Conservation (phyloP, 768 basidiomycete genomes). For the Kwoniella dendrophila region DNA sequence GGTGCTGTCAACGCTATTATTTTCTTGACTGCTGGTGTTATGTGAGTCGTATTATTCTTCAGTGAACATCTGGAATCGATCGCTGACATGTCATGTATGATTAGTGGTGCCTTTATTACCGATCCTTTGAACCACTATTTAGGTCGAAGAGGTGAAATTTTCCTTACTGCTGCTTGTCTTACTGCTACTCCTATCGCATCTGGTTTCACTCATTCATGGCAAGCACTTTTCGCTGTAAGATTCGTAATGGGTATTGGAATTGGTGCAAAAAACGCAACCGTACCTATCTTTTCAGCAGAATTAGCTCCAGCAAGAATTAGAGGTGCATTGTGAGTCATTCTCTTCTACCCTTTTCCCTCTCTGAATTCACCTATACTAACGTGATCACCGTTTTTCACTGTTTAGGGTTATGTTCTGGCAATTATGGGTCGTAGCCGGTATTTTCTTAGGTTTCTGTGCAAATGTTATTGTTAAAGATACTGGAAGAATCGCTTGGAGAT, state of each 20-base stretch:
- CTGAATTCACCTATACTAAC: background rate
- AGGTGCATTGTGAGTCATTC: constrained; percentile 64
- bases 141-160: constrained; percentile 65
- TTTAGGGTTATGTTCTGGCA: constrained; percentile 73
- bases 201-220: constrained; percentile 48
- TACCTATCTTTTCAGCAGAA: constrained; percentile 75
- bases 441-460: constrained; percentile 53
- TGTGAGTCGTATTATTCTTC: constrained; percentile 23
- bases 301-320: constrained; percentile 80
- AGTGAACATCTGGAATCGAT: background rate
- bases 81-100: background rate
- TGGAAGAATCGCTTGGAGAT: constrained; percentile 57
- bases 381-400: background rate
- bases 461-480: constrained; percentile 54
- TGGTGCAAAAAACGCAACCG: constrained; percentile 57
- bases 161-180: constrained; percentile 60
- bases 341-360: background rate
- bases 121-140: constrained; percentile 69
- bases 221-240: constrained; percentile 39
- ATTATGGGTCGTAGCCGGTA: constrained; percentile 56
- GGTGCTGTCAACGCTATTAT: constrained; percentile 46
- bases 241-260: constrained; percentile 51
- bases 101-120: constrained; percentile 48
- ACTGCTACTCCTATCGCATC: constrained; percentile 55
- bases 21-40: constrained; percentile 41